phyloP scores from a whole-genome alignment of 2,329 filamentous ascomycete genomes.

The Fusarium agapanthi region DNA sequence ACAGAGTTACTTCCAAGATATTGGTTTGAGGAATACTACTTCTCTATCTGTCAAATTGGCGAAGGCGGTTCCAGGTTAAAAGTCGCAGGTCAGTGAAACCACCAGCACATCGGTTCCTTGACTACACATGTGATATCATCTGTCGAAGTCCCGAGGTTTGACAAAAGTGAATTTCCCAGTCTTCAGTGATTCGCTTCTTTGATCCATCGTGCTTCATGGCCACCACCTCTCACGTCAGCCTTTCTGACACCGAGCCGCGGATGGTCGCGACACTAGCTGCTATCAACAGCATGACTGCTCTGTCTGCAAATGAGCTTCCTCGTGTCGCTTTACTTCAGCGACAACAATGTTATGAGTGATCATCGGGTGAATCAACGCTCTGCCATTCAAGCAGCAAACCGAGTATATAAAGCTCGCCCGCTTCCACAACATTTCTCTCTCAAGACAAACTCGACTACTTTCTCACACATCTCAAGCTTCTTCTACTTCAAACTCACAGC shows the following conservation, averaged over 20 bases:
- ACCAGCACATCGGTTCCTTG: accelerated
- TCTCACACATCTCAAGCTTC: accelerated
- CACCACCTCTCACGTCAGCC: accelerated
- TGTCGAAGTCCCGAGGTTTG: accelerated
- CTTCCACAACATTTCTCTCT: accelerated
- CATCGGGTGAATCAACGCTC: too few species aligned
- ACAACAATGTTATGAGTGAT: accelerated
- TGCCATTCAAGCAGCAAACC: accelerated
- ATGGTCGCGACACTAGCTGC: accelerated
- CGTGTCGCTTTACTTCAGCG: too few species aligned
- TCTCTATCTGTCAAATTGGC: background rate
- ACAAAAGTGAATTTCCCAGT: accelerated
- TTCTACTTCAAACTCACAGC: accelerated
- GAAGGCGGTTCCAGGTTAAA: background rate
- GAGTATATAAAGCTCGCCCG: background rate
- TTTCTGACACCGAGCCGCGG: background rate
- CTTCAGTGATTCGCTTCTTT: background rate
- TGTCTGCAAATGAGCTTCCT: accelerated
- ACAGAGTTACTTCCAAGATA: accelerated
- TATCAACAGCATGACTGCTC: background rate
- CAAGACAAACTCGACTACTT: background rate
- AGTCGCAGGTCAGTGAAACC: background rate
- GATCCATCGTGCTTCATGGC: background rate
- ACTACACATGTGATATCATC: accelerated
- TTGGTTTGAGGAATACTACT: accelerated